These are phyloP conservation scores for Cenococcum geophilum DNA, from an alignment of 495 filamentous ascomycete genomes.

Conservation along the genomic window DNA sequence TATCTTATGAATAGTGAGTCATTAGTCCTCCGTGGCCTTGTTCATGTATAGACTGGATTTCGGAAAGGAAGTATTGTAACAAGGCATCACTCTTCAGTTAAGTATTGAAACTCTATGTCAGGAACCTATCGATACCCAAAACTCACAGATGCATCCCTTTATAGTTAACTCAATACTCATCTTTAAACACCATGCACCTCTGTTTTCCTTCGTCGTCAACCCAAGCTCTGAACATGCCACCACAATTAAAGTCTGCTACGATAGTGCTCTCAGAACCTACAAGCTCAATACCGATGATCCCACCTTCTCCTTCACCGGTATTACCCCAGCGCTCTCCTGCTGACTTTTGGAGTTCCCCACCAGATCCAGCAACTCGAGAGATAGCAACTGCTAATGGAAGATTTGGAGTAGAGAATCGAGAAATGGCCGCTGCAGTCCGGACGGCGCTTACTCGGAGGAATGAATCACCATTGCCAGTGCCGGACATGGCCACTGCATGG, in stretches of 20 bases:
- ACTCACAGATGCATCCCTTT: not conserved
- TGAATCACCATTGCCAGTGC: constrained; percentile 86
- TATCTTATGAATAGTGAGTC: no score
- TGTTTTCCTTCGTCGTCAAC: constrained; percentile 57
- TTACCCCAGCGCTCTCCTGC: constrained; percentile 70
- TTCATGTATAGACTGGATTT: no score
- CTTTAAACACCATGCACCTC: constrained; percentile 36
- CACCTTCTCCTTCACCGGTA: constrained; percentile 76
- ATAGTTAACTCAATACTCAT: constrained; percentile 16
- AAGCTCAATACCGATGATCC: constrained; percentile 80
- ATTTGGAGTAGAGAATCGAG: constrained; percentile 51
- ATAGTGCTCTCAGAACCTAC: constrained; percentile 48
- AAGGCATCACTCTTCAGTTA: no score
- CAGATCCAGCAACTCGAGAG: constrained; percentile 57
- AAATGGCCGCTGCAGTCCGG: constrained; percentile 65
- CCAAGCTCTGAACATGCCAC: constrained; percentile 85
- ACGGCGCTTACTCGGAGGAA: constrained; percentile 71
- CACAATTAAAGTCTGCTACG: constrained; percentile 78
- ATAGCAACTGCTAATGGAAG: constrained; percentile 46
- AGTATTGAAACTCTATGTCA: no score
- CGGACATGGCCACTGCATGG: constrained; percentile 60
- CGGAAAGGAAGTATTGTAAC: no score
- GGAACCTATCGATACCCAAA: no score
- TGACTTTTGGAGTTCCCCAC: constrained; percentile 68
- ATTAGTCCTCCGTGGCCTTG: no score